phyloP scores from a whole-genome alignment of 768 basidiomycete species.

The Boletus huronensis region DNA sequence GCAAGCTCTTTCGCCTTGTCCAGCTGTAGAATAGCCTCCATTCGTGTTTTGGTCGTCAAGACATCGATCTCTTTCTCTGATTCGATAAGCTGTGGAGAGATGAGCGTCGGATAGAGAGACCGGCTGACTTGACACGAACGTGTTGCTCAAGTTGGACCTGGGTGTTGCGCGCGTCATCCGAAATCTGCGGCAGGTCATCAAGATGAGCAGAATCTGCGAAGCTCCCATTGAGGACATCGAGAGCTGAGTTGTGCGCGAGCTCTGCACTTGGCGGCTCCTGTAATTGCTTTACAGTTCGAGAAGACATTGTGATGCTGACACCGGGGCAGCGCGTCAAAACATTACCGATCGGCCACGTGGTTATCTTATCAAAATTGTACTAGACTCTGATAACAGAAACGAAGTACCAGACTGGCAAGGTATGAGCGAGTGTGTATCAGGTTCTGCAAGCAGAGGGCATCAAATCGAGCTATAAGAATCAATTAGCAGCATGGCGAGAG shows the following conservation, averaged over 20 bases:
- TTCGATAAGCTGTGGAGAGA: slow-evolving; percentile 51
- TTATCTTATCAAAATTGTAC: slow-evolving; percentile 29
- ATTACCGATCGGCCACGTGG: slow-evolving; percentile 16
- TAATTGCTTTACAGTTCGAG: slow-evolving; percentile 44
- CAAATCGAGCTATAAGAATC: not conserved
- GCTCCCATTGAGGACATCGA: slow-evolving; percentile 41
- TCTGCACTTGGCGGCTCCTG: slow-evolving; percentile 48
- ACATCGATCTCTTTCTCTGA: slow-evolving; percentile 48
- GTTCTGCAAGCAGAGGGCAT: not conserved
- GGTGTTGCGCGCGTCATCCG: slow-evolving; percentile 41
- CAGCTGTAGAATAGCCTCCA: slow-evolving; percentile 46
- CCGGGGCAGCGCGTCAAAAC: slow-evolving; percentile 2
- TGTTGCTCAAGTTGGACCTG: slow-evolving; percentile 41
- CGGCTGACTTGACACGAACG: slow-evolving; percentile 37
- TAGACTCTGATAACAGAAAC: not conserved
- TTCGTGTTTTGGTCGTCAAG: slow-evolving; percentile 48
- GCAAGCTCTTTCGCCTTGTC: slow-evolving; percentile 70
- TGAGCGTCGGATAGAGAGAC: slow-evolving; percentile 11
- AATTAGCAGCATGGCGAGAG: not conserved
- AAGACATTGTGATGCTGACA: slow-evolving; percentile 41
- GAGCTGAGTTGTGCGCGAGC: slow-evolving; percentile 32
- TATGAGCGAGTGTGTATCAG: not conserved
- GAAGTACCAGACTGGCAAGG: not conserved
- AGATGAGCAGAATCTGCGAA: slow-evolving; percentile 52
- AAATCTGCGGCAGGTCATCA: slow-evolving; percentile 40